A percentile compares a stretch with the other conserved stretches of the same genome.
Conservation (phyloP, 441 rosid genomes). For the Erodium moschatum region DNA sequence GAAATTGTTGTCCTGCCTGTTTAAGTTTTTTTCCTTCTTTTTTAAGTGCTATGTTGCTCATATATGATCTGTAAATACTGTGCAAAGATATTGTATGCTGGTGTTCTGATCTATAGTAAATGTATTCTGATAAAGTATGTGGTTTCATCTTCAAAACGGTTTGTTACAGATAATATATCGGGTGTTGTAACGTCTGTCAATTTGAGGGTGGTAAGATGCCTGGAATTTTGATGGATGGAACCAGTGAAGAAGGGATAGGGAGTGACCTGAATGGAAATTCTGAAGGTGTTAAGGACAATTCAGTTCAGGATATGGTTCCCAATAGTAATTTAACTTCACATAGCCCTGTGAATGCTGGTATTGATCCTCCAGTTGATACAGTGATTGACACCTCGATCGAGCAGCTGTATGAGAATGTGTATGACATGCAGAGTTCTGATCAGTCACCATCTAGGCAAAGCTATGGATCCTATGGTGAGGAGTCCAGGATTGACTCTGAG, state of each 20-base stretch:
- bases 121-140: slow-evolving; percentile 2
- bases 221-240: slow-evolving; percentile 46
- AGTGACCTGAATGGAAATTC: slow-evolving; percentile 34
- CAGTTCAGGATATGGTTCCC: slow-evolving; percentile 30
- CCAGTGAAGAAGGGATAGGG: slow-evolving; percentile 28
- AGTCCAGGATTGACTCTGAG: slow-evolving; percentile 59
- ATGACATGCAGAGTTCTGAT: slow-evolving; percentile 61
- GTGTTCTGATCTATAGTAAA: slow-evolving; percentile 23
- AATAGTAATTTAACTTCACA: slow-evolving; percentile 23
- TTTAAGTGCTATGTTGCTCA: too few relatives aligned
- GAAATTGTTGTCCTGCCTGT: slow-evolving; percentile 8
- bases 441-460: slow-evolving; percentile 60
- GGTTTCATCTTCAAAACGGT: slow-evolving; percentile 21
- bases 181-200: slow-evolving; percentile 19
- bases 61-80: not conserved
- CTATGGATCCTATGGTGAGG: slow-evolving; percentile 55
- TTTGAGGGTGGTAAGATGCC: slow-evolving; percentile 39
- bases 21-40: not conserved
- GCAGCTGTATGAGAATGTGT: slow-evolving; percentile 51
- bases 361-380: slow-evolving; percentile 24
- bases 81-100: slow-evolving; percentile 11
- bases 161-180: slow-evolving; percentile 27
- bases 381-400: slow-evolving; percentile 45
- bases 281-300: slow-evolving; percentile 30
- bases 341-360: slow-evolving; percentile 21